These are phyloP conservation scores for Eimeria acervulina DNA, from an alignment of 169 alveolate genomes.

Conservation along the genomic window DNA sequence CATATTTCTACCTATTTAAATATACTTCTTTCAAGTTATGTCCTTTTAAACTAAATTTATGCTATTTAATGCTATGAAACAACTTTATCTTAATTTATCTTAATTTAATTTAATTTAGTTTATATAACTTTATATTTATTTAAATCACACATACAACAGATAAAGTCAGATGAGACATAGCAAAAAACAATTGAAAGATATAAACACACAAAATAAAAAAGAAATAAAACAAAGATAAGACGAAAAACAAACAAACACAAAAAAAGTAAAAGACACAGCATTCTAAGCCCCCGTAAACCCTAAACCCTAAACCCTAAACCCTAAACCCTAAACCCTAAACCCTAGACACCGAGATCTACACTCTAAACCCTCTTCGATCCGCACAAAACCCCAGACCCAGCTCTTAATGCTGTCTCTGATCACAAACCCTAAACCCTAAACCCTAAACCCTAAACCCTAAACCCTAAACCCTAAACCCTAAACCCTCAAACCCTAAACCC, in stretches of 20 bases:
- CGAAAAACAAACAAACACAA: too few species aligned
- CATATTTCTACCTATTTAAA: too few species aligned
- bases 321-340: conserved; percentile 13
- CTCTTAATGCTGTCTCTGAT: background rate
- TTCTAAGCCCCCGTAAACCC: too few species aligned
- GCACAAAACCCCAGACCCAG: conserved; percentile 89
- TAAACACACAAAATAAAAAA: too few species aligned
- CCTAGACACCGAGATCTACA: background rate
- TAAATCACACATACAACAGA: background rate
- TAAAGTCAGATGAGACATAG: too few species aligned
- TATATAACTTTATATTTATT: background rate
- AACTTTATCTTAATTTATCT: background rate
- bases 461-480: background rate
- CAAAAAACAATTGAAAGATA: too few species aligned
- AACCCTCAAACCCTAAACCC: too few species aligned
- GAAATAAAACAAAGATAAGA: too few species aligned
- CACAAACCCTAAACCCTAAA: background rate
- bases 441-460: background rate
- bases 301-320: background rate
- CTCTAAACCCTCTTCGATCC: conserved; percentile 94
- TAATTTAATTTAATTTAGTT: background rate
- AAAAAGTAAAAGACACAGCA: too few species aligned
- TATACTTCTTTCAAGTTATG: background rate
- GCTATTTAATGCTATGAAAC: background rate
- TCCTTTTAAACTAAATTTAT: background rate